phyloP scores from a whole-genome alignment of 2,329 filamentous ascomycete genomes.

The Fusarium palustre region DNA sequence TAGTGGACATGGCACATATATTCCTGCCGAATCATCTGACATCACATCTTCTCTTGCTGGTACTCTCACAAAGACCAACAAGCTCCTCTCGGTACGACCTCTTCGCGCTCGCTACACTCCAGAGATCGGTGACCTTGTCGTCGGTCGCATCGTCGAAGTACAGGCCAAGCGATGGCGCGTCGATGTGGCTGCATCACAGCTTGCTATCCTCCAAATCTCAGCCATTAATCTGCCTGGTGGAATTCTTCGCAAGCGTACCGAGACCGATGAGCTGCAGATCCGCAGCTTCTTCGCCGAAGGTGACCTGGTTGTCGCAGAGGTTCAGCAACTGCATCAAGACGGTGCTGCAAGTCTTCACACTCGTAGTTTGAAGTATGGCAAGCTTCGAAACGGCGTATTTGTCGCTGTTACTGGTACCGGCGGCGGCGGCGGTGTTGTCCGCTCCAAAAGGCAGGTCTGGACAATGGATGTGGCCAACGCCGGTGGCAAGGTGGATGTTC shows the following conservation, averaged over 20 bases:
- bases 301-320: constrained; percentile 92
- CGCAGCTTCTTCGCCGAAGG: constrained; percentile 97
- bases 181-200: constrained; percentile 87
- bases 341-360: constrained; percentile 91
- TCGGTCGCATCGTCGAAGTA: constrained; percentile 95
- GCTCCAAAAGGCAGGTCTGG: constrained; percentile 88
- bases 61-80: constrained; percentile 93
- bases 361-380: constrained; percentile 90
- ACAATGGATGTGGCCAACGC: constrained; percentile 72
- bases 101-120: constrained; percentile 93
- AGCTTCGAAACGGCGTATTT: constrained; percentile 93
- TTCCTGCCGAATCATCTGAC: constrained; percentile 68
- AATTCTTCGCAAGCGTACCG: constrained; percentile 89
- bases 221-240: constrained; percentile 96
- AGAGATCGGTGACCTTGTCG: constrained; percentile 94
- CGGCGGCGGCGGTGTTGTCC: constrained; percentile 86
- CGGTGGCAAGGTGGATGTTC: constrained; percentile 79
- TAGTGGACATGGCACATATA: constrained; percentile 93
- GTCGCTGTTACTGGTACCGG: constrained; percentile 83
- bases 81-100: constrained; percentile 90
- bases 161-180: constrained; percentile 94
- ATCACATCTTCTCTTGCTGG: constrained; percentile 94
- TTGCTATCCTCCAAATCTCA: constrained; percentile 85
- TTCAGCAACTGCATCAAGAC: constrained; percentile 88
- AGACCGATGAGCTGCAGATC: constrained; percentile 97